A percentile compares a stretch with the other conserved stretches of the same genome.
These are phyloP conservation scores for Gossypium stocksii DNA, from an alignment of 345 rosid genomes.

Conservation along the genomic window DNA sequence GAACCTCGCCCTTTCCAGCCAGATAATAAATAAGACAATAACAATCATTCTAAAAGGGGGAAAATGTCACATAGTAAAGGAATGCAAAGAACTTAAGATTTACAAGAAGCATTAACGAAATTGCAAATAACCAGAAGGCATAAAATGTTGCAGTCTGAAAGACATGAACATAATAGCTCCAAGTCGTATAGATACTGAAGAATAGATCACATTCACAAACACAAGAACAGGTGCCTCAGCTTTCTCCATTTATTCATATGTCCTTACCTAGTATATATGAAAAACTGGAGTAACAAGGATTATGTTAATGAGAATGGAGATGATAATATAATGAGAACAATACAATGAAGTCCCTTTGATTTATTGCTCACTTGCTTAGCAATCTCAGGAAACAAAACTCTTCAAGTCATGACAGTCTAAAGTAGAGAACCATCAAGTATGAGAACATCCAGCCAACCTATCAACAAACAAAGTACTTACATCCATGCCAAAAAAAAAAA, in stretches of 20 bases:
- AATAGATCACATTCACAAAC: neutral
- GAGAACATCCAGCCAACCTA: neutral
- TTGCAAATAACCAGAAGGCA: neutral
- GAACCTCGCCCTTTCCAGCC: neutral
- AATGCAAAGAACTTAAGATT: neutral
- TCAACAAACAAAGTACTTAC: neutral
- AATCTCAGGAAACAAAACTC: neutral
- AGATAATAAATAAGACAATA: neutral
- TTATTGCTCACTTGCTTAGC: neutral
- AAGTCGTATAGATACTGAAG: neutral
- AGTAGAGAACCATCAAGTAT: neutral
- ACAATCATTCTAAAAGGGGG: neutral
- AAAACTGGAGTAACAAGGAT: neutral
- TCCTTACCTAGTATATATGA: neutral
- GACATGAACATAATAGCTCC: no score
- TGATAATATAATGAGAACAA: neutral
- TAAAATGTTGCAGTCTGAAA: neutral
- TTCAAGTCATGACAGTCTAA: neutral
- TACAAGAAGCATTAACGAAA: neutral
- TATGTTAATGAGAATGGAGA: neutral
- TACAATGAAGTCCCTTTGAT: neutral
- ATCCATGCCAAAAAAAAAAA: neutral
- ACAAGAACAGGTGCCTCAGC: neutral
- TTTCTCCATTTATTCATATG: neutral
- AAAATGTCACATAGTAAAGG: neutral